phyloP scores from a whole-genome alignment of 176 grass and related monocot genomes.

The Oropetium thomaeum region DNA sequence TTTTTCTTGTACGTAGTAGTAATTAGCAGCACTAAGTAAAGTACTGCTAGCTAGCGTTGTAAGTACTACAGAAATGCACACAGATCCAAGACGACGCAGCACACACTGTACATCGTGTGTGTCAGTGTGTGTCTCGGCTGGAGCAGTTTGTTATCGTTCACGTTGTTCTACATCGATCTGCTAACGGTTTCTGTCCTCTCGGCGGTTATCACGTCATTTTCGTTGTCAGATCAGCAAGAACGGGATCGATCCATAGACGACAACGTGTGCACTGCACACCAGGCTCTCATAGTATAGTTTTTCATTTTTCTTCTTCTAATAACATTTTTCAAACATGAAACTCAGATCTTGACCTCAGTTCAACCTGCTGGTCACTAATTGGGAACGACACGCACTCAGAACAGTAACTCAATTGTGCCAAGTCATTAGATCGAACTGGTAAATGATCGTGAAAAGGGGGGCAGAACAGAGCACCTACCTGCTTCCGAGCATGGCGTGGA shows the following conservation, averaged over 20 bases:
- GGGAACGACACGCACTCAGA: not conserved
- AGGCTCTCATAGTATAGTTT: not conserved
- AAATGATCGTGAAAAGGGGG: not conserved
- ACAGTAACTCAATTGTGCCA: too few species aligned
- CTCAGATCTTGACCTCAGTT: not conserved
- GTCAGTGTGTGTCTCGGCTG: not conserved
- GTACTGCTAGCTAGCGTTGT: not conserved
- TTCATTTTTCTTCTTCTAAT: not conserved
- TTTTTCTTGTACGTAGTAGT: too few species aligned
- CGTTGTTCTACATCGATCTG: not conserved
- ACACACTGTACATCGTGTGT: not conserved
- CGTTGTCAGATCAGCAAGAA: slow-evolving; percentile 1
- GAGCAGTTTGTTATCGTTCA: slow-evolving; percentile 25
- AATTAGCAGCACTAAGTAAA: not conserved
- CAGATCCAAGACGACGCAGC: not conserved
- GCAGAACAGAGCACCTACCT: slow-evolving; percentile 15
- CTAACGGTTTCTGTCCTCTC: slow-evolving; percentile 1
- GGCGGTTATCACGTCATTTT: slow-evolving; percentile 11
- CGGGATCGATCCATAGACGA: too few species aligned
- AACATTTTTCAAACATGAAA: not conserved
- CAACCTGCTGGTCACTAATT: not conserved
- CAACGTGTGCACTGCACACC: too few species aligned
- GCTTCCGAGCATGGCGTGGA: slow-evolving; percentile 89
- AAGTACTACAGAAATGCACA: not conserved
- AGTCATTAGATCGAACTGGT: too few species aligned